Evolutionary conservation across 164 flowering plant species (phyloP), one percentile per base, ranked within the genome.

Genomic region (Brasenia schreberi): DNA sequence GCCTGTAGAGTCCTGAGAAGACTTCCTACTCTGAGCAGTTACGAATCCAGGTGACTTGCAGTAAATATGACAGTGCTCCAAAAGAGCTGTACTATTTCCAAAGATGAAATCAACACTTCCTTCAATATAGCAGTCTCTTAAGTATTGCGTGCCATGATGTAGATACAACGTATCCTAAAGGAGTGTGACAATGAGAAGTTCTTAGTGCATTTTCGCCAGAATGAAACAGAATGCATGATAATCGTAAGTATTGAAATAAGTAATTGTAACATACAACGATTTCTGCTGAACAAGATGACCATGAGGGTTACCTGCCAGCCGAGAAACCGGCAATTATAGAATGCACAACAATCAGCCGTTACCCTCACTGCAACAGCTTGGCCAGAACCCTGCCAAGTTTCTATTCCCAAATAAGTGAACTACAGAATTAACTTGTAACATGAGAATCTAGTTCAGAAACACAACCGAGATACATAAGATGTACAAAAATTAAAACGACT

Each of bases 101-200:
- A 94, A 94, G 56, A 94, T 91, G 81, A 94, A 94, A 76, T 94
- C 97, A 66, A 89, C 95, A 67, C 96, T 91, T 73, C 97, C 99
- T 80, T 94, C 99, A 66, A 94, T 85, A 59, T 94, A 91, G 74
- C 99, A 94, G 78, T 94, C 90, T 73, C 82, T 85, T 70, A 94
- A 70, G 77, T 89, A 94, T 69, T 94, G 96, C 69, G 83, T 91
- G 53, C 99, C 99, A 71, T 89, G 68, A 79, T 91, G 99, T 75
- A 94, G 74, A 77, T 94, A 91, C 62, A 94, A 65, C 0, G 99
- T 94, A 73, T 91, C 99, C 99, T 94, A 84, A 78, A 77, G n/a
- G 59, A 69, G 60, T 11, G 60, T 23, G 23, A 16, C 16, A 16
- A 18, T 7, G 18, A 61, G 16, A 9, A 49, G 56, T 14, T 49